Conservation (phyloP, 331 rosid species). For the Arachis monticola region DNA sequence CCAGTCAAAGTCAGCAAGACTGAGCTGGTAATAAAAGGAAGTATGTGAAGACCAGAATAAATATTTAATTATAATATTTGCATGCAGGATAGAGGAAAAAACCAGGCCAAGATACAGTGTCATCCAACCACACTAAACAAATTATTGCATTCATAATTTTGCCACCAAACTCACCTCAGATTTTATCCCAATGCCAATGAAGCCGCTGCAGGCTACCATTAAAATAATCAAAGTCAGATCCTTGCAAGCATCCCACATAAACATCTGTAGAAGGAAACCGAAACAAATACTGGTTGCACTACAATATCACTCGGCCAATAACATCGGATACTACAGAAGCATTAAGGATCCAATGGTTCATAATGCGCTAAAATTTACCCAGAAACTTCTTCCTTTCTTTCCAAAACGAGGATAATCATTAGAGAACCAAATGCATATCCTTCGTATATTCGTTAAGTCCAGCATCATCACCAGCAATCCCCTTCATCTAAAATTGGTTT, state of each 20-base stretch:
- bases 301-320: neutral
- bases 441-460: constrained; percentile 73
- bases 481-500: constrained; percentile 76
- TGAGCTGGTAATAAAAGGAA: neutral
- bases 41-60: neutral
- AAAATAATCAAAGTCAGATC: constrained; percentile 95
- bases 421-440: constrained; percentile 71
- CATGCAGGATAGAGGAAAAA: neutral
- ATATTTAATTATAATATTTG: neutral
- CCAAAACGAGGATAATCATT: constrained; percentile 81
- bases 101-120: neutral
- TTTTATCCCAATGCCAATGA: constrained; percentile 96
- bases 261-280: constrained; percentile 62
- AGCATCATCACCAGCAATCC: constrained; percentile 74
- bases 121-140: constrained; percentile 36
- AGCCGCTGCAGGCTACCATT: constrained; percentile 97
- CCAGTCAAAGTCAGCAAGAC: neutral
- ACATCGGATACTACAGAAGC: neutral
- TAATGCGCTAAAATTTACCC: constrained; percentile 49
- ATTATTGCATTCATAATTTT: constrained; percentile 7
- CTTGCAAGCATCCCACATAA: constrained; percentile 99
- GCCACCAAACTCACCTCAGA: constrained; percentile 74
- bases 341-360: constrained; percentile 14
- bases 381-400: constrained; percentile 84
- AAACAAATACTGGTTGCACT: constrained; percentile 54